Evolutionary conservation across 2,329 filamentous ascomycete species (phyloP).

Genomic region (Trichophaea hybrida): DNA sequence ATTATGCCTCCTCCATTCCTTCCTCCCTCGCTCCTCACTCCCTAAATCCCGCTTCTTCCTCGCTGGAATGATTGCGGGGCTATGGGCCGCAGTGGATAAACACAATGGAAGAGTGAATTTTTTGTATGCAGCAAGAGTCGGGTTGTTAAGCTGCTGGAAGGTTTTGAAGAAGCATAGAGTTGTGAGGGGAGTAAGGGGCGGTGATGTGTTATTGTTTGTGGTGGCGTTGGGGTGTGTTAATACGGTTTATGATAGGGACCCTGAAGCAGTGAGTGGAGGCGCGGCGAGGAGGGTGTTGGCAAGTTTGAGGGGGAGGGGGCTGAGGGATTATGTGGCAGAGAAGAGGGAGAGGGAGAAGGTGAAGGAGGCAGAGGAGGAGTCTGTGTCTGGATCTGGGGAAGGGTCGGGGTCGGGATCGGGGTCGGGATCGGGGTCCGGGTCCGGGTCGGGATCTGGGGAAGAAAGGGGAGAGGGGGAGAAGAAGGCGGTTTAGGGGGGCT

Average conservation of each 20-base stretch:
- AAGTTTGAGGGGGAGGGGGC: conserved; percentile 62
- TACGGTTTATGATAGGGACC: conserved; percentile 58
- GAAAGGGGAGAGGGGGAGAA: background rate
- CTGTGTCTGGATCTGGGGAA: background rate
- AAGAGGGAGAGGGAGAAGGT: conserved; percentile 32
- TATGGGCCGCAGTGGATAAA: conserved; percentile 69
- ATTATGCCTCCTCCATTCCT: conserved; percentile 74
- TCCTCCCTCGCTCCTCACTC: conserved; percentile 59
- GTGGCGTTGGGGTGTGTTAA: conserved; percentile 64
- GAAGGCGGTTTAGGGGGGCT: background rate
- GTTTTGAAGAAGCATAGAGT: conserved; percentile 80
- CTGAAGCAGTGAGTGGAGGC: conserved; percentile 50
- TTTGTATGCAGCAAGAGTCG: conserved; percentile 62
- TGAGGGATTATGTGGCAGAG: conserved; percentile 43
- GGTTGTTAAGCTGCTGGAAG: conserved; percentile 76
- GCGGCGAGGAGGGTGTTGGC: conserved; percentile 57
- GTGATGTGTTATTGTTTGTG: conserved; percentile 75
- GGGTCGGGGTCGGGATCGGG: background rate
- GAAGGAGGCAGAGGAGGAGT: conserved; percentile 29
- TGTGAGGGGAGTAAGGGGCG: conserved; percentile 70
- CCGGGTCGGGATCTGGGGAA: background rate
- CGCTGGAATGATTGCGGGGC: conserved; percentile 67
- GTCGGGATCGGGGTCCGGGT: background rate
- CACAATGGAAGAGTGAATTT: conserved; percentile 53
- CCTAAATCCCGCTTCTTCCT: conserved; percentile 81